Conservation (phyloP, 2,329 filamentous ascomycete genomes). For the Myrmaecium sp. region DNA sequence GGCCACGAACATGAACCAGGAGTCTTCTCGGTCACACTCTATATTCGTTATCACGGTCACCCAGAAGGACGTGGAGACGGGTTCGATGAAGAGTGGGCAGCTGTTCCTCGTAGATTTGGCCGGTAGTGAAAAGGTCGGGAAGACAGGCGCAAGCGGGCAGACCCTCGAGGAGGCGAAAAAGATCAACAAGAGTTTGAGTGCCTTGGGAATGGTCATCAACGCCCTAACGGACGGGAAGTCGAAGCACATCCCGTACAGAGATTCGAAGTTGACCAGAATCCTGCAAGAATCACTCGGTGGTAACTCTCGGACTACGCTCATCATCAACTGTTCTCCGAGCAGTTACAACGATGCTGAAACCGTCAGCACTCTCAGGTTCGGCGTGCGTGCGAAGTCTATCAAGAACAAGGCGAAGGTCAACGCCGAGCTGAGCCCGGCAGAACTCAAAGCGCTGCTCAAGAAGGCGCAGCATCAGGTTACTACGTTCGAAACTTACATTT, state of each 20-base stretch:
- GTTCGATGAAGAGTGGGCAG: constrained; percentile 88
- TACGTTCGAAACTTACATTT: constrained; percentile 75
- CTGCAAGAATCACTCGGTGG: constrained; percentile 93
- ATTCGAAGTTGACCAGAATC: constrained; percentile 94
- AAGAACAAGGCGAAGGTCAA: constrained; percentile 99
- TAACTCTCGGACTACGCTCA: constrained; percentile 94
- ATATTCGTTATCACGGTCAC: constrained; percentile 96
- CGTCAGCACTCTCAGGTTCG: constrained; percentile 78
- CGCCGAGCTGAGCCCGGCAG: constrained; percentile 84
- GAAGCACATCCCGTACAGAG: constrained; percentile 86
- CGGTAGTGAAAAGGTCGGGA: constrained; percentile 95
- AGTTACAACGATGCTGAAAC: constrained; percentile 97
- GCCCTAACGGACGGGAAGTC: constrained; percentile 93
- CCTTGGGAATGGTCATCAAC: constrained; percentile 98
- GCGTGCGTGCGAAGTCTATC: constrained; percentile 92
- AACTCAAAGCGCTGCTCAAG: constrained; percentile 83
- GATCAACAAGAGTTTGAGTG: constrained; percentile 99
- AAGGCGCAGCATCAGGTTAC: constrained; percentile 83
- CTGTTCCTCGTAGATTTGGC: constrained; percentile 96
- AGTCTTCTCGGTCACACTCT: constrained; percentile 93
- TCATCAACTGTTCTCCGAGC: constrained; percentile 98
- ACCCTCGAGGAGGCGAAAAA: constrained; percentile 98
- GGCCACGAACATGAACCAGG: constrained; percentile 97
- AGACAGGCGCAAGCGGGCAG: constrained; percentile 93
- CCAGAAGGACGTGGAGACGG: constrained; percentile 94